These are phyloP conservation scores for Geranium brycei DNA, from an alignment of 345 rosid genomes.

Conservation along the genomic window DNA sequence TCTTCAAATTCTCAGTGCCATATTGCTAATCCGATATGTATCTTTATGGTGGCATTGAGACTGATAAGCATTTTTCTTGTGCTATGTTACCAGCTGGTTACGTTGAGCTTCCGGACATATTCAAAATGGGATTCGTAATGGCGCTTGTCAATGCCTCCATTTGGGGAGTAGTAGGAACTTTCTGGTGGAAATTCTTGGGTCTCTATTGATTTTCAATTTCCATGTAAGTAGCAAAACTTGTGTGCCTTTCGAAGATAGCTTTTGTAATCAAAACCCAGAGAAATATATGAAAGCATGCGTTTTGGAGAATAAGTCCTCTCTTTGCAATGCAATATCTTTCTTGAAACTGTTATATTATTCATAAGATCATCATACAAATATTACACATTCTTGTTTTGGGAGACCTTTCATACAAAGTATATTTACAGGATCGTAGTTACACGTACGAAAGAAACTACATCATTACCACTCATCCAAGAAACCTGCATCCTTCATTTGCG, in stretches of 20 bases:
- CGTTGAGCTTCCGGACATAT: constrained; percentile 70
- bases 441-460: not conserved
- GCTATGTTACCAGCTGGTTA: constrained; percentile 56
- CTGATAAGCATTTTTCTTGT: constrained; percentile 8
- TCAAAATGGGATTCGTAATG: constrained; percentile 76
- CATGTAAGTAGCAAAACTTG: not conserved
- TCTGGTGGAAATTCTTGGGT: constrained; percentile 98
- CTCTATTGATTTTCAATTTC: constrained; percentile 38
- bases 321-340: too few relatives aligned
- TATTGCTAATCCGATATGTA: too few relatives aligned
- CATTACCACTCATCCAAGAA: constrained; percentile 91
- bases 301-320: too few relatives aligned
- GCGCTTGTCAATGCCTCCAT: constrained; percentile 60
- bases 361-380: not conserved
- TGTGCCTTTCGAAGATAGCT: not conserved
- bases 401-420: not conserved
- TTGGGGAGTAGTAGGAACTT: constrained; percentile 77
- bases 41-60: not conserved
- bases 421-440: not conserved
- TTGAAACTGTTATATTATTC: too few relatives aligned
- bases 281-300: too few relatives aligned
- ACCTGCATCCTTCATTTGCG: constrained; percentile 95
- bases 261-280: not conserved
- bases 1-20: too few relatives aligned
- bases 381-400: not conserved